Conservation (phyloP, 164 flowering plant genomes). For the Dillenia turbinata region DNA sequence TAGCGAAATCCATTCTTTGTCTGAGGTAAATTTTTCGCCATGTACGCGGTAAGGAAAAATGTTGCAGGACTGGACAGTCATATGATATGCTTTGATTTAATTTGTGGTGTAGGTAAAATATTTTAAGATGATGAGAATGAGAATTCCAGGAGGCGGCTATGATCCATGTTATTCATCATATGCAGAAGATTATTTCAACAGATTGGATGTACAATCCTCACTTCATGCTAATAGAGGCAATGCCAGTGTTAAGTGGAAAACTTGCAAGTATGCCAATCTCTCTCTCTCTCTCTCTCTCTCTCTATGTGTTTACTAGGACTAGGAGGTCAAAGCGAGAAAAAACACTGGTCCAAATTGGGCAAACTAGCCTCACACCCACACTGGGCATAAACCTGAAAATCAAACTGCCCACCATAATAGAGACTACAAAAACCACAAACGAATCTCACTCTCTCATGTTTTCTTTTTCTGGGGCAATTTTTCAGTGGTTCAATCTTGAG, state of each 20-base stretch:
- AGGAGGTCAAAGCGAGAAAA: too few relatives aligned
- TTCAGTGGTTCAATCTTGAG: constrained; percentile 38
- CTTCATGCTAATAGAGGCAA: constrained; percentile 37
- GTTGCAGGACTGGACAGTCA: too few relatives aligned
- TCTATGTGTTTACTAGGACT: too few relatives aligned
- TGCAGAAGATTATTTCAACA: constrained; percentile 50
- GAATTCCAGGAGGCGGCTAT: constrained; percentile 42
- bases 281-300: not conserved
- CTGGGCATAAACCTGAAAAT: too few relatives aligned
- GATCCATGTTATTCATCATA: constrained; percentile 55
- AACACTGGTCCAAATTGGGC: too few relatives aligned
- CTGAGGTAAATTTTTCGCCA: too few relatives aligned
- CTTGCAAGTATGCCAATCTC: constrained; percentile 43
- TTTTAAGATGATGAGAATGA: constrained; percentile 28
- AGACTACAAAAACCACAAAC: too few relatives aligned
- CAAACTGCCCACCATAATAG: too few relatives aligned
- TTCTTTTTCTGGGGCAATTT: not conserved
- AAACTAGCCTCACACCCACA: too few relatives aligned
- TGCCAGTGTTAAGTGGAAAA: constrained; percentile 28
- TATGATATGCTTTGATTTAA: too few relatives aligned
- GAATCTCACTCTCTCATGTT: not conserved
- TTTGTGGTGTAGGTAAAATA: constrained; percentile 10
- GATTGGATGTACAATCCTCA: constrained; percentile 45
- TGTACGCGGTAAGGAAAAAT: too few relatives aligned
- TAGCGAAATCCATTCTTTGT: too few relatives aligned